Evolutionary conservation across 2,329 filamentous ascomycete species (phyloP).

Genomic region (Claviceps humidiphila): DNA sequence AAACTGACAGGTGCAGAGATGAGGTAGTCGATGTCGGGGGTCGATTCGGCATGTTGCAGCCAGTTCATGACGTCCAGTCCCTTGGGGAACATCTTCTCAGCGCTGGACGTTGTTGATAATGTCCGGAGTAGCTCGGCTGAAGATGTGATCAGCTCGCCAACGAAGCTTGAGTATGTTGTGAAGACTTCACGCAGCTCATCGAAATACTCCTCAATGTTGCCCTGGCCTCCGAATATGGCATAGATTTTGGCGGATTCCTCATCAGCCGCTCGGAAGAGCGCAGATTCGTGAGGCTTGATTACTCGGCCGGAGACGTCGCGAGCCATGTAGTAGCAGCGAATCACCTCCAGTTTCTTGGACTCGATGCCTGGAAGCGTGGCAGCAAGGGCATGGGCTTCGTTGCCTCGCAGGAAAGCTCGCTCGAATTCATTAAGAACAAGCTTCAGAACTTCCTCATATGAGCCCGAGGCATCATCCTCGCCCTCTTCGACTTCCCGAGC

Average conservation of each 20-base stretch:
- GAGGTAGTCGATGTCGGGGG: slow-evolving; percentile 87
- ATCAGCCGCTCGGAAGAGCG: slow-evolving; percentile 74
- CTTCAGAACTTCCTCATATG: slow-evolving; percentile 86
- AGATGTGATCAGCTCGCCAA: slow-evolving; percentile 69
- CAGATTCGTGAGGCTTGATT: slow-evolving; percentile 87
- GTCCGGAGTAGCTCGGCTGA: slow-evolving; percentile 80
- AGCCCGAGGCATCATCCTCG: slow-evolving; percentile 78
- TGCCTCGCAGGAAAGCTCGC: slow-evolving; percentile 83
- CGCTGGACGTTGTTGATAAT: slow-evolving; percentile 68
- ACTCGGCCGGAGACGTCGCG: slow-evolving; percentile 71
- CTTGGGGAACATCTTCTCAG: slow-evolving; percentile 93
- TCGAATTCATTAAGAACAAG: slow-evolving; percentile 92
- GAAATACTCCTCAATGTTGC: slow-evolving; percentile 99
- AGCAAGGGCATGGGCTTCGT: slow-evolving; percentile 87
- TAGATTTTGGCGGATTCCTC: slow-evolving; percentile 78
- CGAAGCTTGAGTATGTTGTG: slow-evolving; percentile 79
- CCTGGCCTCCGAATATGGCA: slow-evolving; percentile 91
- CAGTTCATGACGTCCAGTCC: slow-evolving; percentile 91
- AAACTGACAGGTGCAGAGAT: slow-evolving; percentile 92
- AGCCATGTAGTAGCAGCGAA: slow-evolving; percentile 83
- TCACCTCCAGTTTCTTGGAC: slow-evolving; percentile 80
- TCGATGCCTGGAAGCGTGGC: slow-evolving; percentile 79
- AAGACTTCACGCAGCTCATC: slow-evolving; percentile 90
- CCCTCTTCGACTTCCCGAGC: slow-evolving; percentile 82
- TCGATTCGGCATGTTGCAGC: slow-evolving; percentile 78